Evolutionary conservation across 306 rosid genomes (phyloP), one percentile per base, ranked within the genome.

Genomic region (Vicia sativa): DNA sequence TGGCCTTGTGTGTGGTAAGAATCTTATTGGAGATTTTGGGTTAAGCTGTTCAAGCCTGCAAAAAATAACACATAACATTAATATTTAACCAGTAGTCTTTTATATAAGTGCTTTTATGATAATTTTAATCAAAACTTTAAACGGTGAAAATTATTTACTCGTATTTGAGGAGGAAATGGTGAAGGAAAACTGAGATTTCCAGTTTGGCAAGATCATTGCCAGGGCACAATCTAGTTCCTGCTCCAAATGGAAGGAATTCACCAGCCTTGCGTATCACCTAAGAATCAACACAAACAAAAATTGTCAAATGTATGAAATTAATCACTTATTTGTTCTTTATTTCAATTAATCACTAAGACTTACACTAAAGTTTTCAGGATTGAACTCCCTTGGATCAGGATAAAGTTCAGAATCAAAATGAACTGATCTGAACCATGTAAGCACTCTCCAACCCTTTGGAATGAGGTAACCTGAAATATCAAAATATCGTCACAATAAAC

Each of bases 231-330:
- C 89, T 85, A 73, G 76, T 81, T 79, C 96, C 96, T 42, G 80
- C 91, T 77, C 96, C 96, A 60, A 87, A 90, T 25, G 95, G 96
- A 56, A 90, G 84, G 67, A 90, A 90, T 29, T 83, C 80, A 39
- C 86, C 91, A 1, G 88, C 89, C 72, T 80, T 87, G 37, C 77
- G 89, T 39, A 67, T 68, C 54, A 55, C 46, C 81, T 89, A 44
- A 10, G 9, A 26, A 62, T 25, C 18, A 58, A 9, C 6, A 53
- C 4, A 18, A 39, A 42, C 9, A 10, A 65, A 76, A 77, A 49
- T 16, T 59, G n/a, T 19, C 3, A 42, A 68, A 19, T 61, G 6
- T 18, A 55, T 55, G 13, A 1, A 53, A 52, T 10, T 52, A 4
- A 52, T 26, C 11, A 39, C 7, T 16, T 38, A 41, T 63, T 52